Percentiles rank a stretch among this genome's conserved stretches.
phyloP scores from a whole-genome alignment of 768 basidiomycete species.

The Agrocybe praecox region DNA sequence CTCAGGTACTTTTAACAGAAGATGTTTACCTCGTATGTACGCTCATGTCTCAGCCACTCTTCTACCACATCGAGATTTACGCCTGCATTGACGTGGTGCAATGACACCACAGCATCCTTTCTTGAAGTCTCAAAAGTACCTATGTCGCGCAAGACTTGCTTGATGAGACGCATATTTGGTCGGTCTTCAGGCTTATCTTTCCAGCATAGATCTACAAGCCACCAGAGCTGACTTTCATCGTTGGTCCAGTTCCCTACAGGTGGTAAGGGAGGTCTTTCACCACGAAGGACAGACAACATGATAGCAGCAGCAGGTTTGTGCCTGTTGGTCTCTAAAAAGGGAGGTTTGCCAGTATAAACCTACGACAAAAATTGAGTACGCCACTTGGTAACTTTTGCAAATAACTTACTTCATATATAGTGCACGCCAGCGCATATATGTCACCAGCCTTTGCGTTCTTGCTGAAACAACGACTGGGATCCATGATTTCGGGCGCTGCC shows the following conservation, averaged over 20 bases:
- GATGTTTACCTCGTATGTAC: neutral
- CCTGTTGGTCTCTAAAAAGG: no score
- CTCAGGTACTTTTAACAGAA: neutral
- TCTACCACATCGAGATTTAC: neutral
- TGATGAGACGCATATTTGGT: constrained; percentile 12
- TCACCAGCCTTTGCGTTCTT: constrained; percentile 15
- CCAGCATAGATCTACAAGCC: constrained; percentile 18
- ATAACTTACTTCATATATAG: constrained; percentile 4
- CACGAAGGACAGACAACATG: no score
- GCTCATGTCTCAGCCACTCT: neutral
- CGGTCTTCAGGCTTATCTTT: constrained; percentile 10
- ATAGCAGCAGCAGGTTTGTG: no score
- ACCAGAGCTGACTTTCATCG: constrained; percentile 16
- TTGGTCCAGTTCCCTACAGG: constrained; percentile 16
- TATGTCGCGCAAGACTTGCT: constrained; percentile 9
- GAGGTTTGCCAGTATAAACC: no score
- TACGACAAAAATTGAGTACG: neutral
- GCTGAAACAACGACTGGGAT: neutral
- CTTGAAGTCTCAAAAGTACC: neutral
- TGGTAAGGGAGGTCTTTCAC: constrained; percentile 1
- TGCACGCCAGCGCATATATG: constrained; percentile 22
- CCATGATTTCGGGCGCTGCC: constrained; percentile 21
- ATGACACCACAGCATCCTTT: neutral
- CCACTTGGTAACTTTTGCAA: constrained; percentile 11
- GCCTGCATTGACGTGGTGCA: neutral